These are phyloP conservation scores for Flaveria bidentis DNA, from an alignment of 129 eudicot species.

Conservation along the genomic window DNA sequence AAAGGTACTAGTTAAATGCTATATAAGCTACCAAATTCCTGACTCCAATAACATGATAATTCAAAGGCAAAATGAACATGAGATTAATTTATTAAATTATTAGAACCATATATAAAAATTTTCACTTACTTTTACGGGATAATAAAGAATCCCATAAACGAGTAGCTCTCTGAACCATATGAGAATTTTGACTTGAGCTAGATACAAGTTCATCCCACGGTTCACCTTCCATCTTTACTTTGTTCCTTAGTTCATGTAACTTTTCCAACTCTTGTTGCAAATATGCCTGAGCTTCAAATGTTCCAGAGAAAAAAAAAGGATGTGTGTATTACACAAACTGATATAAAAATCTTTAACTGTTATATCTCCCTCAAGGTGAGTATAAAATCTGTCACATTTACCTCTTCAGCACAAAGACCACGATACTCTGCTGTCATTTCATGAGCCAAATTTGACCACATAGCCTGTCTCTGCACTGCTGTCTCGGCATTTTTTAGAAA, in stretches of 20 bases:
- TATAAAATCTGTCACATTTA: slow-evolving; percentile 28
- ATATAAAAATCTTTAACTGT: not conserved
- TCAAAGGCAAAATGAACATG: not conserved
- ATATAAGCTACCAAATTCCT: not conserved
- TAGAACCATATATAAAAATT: not conserved
- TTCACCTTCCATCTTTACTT: slow-evolving; percentile 98
- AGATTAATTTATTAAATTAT: not conserved
- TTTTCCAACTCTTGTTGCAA: slow-evolving; percentile 99
- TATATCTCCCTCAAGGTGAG: slow-evolving; percentile 1
- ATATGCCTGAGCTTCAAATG: slow-evolving; percentile 70
- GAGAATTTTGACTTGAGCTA: slow-evolving; percentile 95
- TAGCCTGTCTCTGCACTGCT: slow-evolving; percentile 94
- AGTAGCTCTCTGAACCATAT: slow-evolving; percentile 90
- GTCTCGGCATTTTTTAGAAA: slow-evolving; percentile 90
- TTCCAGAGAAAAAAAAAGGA: slow-evolving; percentile 24
- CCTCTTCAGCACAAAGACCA: slow-evolving; percentile 99
- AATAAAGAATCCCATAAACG: slow-evolving; percentile 93
- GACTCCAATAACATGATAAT: slow-evolving; percentile 4
- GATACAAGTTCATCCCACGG: slow-evolving; percentile 98
- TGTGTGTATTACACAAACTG: slow-evolving; percentile 13
- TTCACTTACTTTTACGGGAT: slow-evolving; percentile 84
- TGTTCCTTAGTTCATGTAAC: slow-evolving; percentile 83
- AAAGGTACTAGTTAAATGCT: not conserved
- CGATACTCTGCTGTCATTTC: slow-evolving; percentile 99
- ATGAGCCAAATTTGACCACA: slow-evolving; percentile 98